These are phyloP conservation scores for Eutypella sp. DNA, from an alignment of 2,329 filamentous ascomycete genomes.

Conservation along the genomic window DNA sequence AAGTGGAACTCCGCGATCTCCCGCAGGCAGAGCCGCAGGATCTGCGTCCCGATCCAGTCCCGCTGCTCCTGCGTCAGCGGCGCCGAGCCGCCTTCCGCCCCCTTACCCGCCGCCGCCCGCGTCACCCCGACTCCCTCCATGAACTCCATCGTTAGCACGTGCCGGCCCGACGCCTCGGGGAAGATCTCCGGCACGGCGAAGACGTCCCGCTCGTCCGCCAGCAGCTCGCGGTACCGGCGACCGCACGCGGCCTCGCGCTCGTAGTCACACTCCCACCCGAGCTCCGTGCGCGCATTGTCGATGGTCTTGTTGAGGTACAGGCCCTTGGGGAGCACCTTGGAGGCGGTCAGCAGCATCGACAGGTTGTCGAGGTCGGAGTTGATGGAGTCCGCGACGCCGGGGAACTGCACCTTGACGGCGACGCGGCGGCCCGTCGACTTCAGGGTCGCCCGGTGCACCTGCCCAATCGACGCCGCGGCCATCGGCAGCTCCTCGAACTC, in stretches of 20 bases:
- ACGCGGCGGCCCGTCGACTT: constrained; percentile 70
- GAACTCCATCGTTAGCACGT: constrained; percentile 90
- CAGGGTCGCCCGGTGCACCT: constrained; percentile 83
- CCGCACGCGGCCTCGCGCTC: constrained; percentile 79
- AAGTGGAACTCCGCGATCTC: constrained; percentile 94
- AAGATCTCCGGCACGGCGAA: constrained; percentile 80
- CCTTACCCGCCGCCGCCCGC: constrained; percentile 74
- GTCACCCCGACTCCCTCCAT: constrained; percentile 85
- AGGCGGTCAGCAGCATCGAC: constrained; percentile 83
- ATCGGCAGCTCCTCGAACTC: constrained; percentile 89
- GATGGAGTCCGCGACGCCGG: constrained; percentile 91
- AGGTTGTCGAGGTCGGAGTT: constrained; percentile 95
- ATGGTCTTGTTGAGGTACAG: constrained; percentile 97
- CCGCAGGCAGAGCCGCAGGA: constrained; percentile 83
- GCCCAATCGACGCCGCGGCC: constrained; percentile 92
- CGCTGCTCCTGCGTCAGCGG: constrained; percentile 75
- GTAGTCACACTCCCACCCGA: constrained; percentile 98
- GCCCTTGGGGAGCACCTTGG: constrained; percentile 82
- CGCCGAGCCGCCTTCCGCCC: no score
- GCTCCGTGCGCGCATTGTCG: constrained; percentile 84
- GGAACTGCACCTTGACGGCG: constrained; percentile 96
- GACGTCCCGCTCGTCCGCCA: constrained; percentile 66
- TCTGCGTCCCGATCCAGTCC: constrained; percentile 94
- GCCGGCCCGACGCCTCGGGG: constrained; percentile 71
- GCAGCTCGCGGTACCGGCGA: constrained; percentile 67